A percentile compares a stretch with the other conserved stretches of the same genome.
Evolutionary conservation across 2,329 filamentous ascomycete genomes (phyloP).

Genomic region (Aspergillus ruber): DNA sequence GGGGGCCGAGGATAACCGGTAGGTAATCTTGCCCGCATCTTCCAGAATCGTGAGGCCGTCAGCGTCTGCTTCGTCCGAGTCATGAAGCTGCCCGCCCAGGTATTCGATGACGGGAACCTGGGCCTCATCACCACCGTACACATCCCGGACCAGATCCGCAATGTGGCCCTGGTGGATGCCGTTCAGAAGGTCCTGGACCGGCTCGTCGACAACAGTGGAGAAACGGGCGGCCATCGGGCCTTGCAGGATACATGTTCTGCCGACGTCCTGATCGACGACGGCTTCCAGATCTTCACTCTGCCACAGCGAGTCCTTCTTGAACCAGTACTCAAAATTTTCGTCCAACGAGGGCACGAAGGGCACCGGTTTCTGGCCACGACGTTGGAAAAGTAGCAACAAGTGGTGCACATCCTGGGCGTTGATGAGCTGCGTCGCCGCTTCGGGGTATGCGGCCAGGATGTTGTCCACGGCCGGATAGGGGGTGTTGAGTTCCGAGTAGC

Average conservation of each 20-base stretch:
- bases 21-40: conserved; percentile 72
- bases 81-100: conserved; percentile 79
- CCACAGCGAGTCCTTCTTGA: conserved; percentile 99
- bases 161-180: conserved; percentile 87
- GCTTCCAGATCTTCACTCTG: conserved; percentile 97
- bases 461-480: conserved; percentile 72
- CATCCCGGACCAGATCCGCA: conserved; percentile 65
- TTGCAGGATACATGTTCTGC: conserved; percentile 91
- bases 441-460: conserved; percentile 76
- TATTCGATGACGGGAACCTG: conserved; percentile 85
- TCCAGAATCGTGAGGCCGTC: conserved; percentile 81
- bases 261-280: conserved; percentile 92
- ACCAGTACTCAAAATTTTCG: conserved; percentile 97
- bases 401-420: conserved; percentile 98
- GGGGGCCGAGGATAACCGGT: conserved; percentile 71
- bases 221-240: conserved; percentile 89
- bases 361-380: conserved; percentile 88
- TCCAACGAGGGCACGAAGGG: conserved; percentile 95
- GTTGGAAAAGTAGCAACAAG: conserved; percentile 87
- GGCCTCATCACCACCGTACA: conserved; percentile 67
- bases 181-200: conserved; percentile 89
- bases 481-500: conserved; percentile 76
- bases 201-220: conserved; percentile 84
- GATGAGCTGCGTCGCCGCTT: conserved; percentile 84
- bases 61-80: conserved; percentile 65